phyloP scores from a whole-genome alignment of 2,329 filamentous ascomycete species.

The Setomelanomma holmii region DNA sequence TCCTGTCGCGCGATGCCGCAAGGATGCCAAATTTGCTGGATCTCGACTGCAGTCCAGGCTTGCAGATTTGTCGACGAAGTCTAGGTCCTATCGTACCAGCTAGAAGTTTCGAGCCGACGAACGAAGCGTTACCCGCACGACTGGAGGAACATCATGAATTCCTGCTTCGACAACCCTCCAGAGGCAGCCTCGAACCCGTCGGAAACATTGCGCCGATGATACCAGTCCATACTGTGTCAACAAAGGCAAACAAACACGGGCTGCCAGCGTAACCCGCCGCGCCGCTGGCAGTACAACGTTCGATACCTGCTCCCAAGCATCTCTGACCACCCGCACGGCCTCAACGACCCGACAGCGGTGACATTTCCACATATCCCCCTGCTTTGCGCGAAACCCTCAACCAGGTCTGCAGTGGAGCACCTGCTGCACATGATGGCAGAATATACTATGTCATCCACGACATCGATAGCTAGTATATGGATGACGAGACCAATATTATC shows the following conservation, averaged over 20 bases:
- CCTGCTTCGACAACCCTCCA: not conserved
- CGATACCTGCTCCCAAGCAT: no score
- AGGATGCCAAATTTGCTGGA: not conserved
- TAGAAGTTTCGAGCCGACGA: not conserved
- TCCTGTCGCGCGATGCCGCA: no score
- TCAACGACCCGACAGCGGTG: no score
- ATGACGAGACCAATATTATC: not conserved
- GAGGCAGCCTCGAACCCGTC: not conserved
- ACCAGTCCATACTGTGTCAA: not conserved
- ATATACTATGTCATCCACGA: not conserved
- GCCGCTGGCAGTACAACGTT: not conserved
- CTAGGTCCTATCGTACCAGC: not conserved
- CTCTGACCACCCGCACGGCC: no score
- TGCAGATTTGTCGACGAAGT: not conserved
- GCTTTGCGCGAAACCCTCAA: not conserved
- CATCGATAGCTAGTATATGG: not conserved
- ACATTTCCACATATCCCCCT: not conserved
- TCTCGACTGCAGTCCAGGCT: not conserved
- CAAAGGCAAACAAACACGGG: not conserved
- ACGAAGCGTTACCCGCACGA: not conserved
- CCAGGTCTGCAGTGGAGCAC: no score
- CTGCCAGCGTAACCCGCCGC: not conserved
- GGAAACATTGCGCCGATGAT: no score
- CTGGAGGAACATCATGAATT: not conserved
- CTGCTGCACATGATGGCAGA: no score